These are phyloP conservation scores for Stylonectria norvegica DNA, from an alignment of 2,329 filamentous ascomycete genomes.

Conservation along the genomic window DNA sequence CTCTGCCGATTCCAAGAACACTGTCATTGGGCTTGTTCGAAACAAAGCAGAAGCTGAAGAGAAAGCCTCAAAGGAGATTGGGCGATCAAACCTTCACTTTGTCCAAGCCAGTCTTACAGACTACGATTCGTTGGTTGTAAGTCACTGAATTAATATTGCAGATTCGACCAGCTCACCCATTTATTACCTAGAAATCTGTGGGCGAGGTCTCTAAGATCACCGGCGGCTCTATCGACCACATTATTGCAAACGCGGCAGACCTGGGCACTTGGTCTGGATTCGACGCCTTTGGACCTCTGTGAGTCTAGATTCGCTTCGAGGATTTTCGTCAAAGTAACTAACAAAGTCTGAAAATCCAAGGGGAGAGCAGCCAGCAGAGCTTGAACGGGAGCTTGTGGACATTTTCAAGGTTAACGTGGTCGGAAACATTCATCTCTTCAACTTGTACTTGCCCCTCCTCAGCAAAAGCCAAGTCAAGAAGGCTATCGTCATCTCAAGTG, in stretches of 20 bases:
- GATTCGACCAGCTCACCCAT: not conserved
- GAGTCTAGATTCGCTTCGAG: not conserved
- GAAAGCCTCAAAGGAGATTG: slow-evolving; percentile 30
- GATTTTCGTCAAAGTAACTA: not conserved
- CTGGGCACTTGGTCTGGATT: slow-evolving; percentile 24
- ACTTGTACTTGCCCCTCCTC: slow-evolving; percentile 51
- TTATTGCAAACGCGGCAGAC: slow-evolving; percentile 49
- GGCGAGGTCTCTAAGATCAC: slow-evolving; percentile 31
- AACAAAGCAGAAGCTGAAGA: slow-evolving; percentile 38
- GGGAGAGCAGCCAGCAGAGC: slow-evolving; percentile 1
- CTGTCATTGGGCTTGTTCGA: slow-evolving; percentile 42
- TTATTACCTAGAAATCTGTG: slow-evolving; percentile 15
- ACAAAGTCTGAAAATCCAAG: not conserved
- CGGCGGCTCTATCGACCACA: slow-evolving; percentile 42
- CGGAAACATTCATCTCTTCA: slow-evolving; percentile 49
- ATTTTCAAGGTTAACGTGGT: slow-evolving; percentile 47
- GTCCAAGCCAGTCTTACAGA: slow-evolving; percentile 7
- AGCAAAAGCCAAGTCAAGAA: slow-evolving; percentile 50
- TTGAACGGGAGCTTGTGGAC: slow-evolving; percentile 8
- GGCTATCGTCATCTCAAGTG: slow-evolving; percentile 48
- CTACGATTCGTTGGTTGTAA: slow-evolving; percentile 10
- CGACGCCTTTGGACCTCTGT: slow-evolving; percentile 1
- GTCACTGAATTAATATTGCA: not conserved
- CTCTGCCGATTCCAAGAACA: slow-evolving; percentile 39
- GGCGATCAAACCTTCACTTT: slow-evolving; percentile 16